phyloP scores from a whole-genome alignment of 768 basidiomycete species.

The Clavulina sp. region DNA sequence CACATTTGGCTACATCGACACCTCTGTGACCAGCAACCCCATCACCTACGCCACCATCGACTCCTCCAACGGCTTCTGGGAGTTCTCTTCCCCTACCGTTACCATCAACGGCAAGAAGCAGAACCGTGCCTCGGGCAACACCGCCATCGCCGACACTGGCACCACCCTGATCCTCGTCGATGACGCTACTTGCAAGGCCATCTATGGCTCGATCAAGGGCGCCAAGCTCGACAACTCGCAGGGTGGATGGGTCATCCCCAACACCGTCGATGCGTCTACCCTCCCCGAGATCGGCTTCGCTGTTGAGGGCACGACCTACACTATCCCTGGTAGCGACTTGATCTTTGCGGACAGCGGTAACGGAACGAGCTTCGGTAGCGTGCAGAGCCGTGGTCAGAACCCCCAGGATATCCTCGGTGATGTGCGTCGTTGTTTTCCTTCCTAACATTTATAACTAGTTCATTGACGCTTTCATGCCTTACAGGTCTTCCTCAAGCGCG shows the following conservation, averaged over 20 bases:
- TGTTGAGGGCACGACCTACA: not conserved
- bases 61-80: constrained; percentile 26
- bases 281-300: not conserved
- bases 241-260: not conserved
- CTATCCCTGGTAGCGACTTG: constrained; percentile 11
- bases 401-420: constrained; percentile 9
- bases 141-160: constrained; percentile 25
- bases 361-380: constrained; percentile 2
- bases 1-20: constrained; percentile 24
- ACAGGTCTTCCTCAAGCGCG: constrained; percentile 19
- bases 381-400: constrained; percentile 5
- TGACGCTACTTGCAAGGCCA: not conserved
- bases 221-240: not conserved
- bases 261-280: too few species aligned
- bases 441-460: too few species aligned
- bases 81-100: constrained; percentile 18
- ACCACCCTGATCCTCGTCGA: not conserved
- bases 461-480: constrained; percentile 8
- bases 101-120: not conserved
- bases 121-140: constrained; percentile 16
- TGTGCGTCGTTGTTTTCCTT: not conserved
- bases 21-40: constrained; percentile 8
- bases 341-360: constrained; percentile 14
- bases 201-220: not conserved
- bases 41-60: constrained; percentile 6